Conservation (phyloP, 148 eudicot genomes). For the Spergularia marina region DNA sequence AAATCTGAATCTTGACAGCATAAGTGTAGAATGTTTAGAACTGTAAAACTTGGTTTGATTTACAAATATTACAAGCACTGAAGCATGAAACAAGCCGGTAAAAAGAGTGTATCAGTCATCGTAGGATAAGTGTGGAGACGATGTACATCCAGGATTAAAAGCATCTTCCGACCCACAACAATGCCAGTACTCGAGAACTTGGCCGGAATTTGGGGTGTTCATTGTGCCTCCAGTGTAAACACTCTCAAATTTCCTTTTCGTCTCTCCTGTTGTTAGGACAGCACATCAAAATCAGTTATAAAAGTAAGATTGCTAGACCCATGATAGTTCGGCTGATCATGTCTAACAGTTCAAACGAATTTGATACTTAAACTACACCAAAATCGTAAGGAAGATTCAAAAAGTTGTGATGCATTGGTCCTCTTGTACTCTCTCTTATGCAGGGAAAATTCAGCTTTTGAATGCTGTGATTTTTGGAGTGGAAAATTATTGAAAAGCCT, state of each 20-base stretch:
- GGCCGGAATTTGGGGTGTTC: constrained; percentile 76
- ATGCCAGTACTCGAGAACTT: constrained; percentile 92
- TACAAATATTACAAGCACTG: background rate
- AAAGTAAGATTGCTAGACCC: background rate
- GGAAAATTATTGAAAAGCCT: too few species aligned
- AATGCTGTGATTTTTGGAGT: too few species aligned
- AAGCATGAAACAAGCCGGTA: too few species aligned
- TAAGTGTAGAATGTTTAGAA: too few species aligned
- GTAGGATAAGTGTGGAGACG: constrained; percentile 82
- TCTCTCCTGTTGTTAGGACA: constrained; percentile 59
- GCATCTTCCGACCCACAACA: constrained; percentile 99
- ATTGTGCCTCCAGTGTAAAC: constrained; percentile 86
- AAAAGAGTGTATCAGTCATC: constrained; percentile 51
- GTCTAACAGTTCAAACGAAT: background rate
- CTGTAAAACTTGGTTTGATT: too few species aligned
- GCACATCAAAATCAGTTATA: background rate
- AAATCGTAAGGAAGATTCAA: too few species aligned
- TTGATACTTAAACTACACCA: too few species aligned
- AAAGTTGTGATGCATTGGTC: too few species aligned
- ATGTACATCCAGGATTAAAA: constrained; percentile 84
- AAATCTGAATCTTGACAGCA: too few species aligned
- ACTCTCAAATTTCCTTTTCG: constrained; percentile 94
- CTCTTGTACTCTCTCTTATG: too few species aligned
- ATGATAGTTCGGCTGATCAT: background rate
- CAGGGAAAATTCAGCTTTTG: too few species aligned